Evolutionary conservation across 345 rosid genomes (phyloP).

Genomic region (Excoecaria agallocha): DNA sequence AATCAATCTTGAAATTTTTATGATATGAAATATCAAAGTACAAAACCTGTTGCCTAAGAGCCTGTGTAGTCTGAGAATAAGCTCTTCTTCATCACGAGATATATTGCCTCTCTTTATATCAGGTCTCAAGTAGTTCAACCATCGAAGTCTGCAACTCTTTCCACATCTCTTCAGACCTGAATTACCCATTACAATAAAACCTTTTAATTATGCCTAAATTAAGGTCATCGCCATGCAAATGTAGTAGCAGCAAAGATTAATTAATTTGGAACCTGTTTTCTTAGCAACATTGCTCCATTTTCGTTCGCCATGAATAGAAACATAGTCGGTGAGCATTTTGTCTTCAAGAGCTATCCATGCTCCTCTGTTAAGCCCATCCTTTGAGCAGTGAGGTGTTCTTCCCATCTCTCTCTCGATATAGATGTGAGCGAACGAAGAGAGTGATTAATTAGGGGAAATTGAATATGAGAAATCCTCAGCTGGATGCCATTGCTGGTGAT

Average conservation of each 20-base stretch:
- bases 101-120: slow-evolving; percentile 36
- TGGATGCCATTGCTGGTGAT: too few species aligned
- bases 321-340: slow-evolving; percentile 28
- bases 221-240: too few species aligned
- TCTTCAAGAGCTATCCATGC: slow-evolving; percentile 35
- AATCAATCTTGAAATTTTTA: too few species aligned
- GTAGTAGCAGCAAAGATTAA: too few species aligned
- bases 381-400: slow-evolving; percentile 21
- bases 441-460: too few species aligned
- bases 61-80: slow-evolving; percentile 38
- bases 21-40: background rate
- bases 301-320: slow-evolving; percentile 32
- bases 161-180: slow-evolving; percentile 39
- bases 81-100: slow-evolving; percentile 33
- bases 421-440: too few species aligned
- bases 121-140: slow-evolving; percentile 38
- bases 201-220: too few species aligned
- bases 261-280: slow-evolving; percentile 18
- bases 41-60: slow-evolving; percentile 42
- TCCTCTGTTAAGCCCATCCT: slow-evolving; percentile 36
- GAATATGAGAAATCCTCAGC: too few species aligned
- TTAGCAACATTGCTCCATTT: slow-evolving; percentile 33
- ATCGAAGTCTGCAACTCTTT: slow-evolving; percentile 36
- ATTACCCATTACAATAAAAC: too few species aligned
- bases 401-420: slow-evolving; percentile 10